These are phyloP conservation scores for Aspergillus jensenii DNA, from an alignment of 2,329 filamentous ascomycete genomes.

Conservation along the genomic window DNA sequence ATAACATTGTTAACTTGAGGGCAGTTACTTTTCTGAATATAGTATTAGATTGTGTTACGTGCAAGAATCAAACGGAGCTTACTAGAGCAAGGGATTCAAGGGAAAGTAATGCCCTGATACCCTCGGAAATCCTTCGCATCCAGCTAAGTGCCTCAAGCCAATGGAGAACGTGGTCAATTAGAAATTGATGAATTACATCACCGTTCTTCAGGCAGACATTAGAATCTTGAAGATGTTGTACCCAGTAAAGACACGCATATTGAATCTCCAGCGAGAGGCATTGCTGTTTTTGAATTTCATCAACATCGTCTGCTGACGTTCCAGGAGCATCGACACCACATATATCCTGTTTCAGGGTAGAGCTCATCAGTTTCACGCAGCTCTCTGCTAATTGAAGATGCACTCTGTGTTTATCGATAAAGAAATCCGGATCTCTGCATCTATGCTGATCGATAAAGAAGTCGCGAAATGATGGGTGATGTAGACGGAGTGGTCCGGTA, in stretches of 20 bases:
- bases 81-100: background rate
- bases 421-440: background rate
- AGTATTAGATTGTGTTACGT: background rate
- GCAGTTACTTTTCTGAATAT: background rate
- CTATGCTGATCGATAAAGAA: constrained; percentile 4
- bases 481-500: background rate
- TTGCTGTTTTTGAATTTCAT: background rate
- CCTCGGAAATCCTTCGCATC: constrained; percentile 17
- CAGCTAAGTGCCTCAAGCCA: constrained; percentile 26
- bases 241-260: constrained; percentile 32
- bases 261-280: constrained; percentile 19
- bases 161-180: constrained; percentile 23
- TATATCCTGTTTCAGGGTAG: constrained; percentile 14
- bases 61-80: background rate
- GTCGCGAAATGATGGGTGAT: constrained; percentile 10
- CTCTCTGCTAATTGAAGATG: constrained; percentile 26
- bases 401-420: constrained; percentile 7
- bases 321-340: constrained; percentile 12
- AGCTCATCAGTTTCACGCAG: constrained; percentile 24
- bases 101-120: background rate
- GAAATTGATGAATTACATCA: constrained; percentile 12
- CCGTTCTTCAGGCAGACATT: background rate
- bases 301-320: background rate
- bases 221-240: constrained; percentile 23
- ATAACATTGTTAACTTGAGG: background rate